phyloP scores from a whole-genome alignment of 2,329 filamentous ascomycete genomes.

The Botryotinia convoluta region DNA sequence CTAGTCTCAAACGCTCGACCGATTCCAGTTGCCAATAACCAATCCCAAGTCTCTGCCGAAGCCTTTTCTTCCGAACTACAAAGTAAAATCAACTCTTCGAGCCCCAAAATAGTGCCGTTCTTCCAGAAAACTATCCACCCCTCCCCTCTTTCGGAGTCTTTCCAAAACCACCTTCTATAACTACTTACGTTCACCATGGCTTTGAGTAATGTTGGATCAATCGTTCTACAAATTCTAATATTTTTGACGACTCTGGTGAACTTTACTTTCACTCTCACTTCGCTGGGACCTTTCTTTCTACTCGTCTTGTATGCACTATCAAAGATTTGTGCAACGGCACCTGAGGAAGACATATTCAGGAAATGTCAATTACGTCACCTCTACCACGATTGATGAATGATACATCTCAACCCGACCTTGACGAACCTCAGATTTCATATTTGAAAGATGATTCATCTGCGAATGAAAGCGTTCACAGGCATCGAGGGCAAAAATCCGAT shows the following conservation, averaged over 20 bases:
- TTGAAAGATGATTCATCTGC: not conserved
- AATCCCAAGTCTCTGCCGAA: not conserved
- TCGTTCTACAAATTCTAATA: constrained; percentile 51
- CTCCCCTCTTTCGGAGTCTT: not conserved
- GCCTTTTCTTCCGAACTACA: not conserved
- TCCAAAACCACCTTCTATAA: not conserved
- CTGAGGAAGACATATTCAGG: constrained; percentile 46
- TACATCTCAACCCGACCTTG: constrained; percentile 41
- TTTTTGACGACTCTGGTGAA: constrained; percentile 55
- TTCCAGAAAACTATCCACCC: not conserved
- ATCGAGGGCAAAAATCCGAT: not conserved
- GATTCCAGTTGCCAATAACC: not conserved
- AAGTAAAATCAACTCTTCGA: not conserved
- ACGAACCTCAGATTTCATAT: constrained; percentile 16
- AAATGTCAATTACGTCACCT: constrained; percentile 36
- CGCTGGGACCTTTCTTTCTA: constrained; percentile 48
- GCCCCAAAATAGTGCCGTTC: not conserved
- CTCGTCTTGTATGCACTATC: constrained; percentile 49
- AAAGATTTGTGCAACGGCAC: constrained; percentile 47
- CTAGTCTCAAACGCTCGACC: not conserved
- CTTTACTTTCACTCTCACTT: constrained; percentile 50
- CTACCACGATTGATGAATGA: constrained; percentile 33
- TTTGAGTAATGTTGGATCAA: constrained; percentile 51
- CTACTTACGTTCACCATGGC: constrained; percentile 42
- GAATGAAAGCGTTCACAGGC: not conserved